Percentiles rank a stretch among this genome's conserved stretches.
phyloP scores from a whole-genome alignment of 345 rosid genomes.

The Sisymbrium altissimum region DNA sequence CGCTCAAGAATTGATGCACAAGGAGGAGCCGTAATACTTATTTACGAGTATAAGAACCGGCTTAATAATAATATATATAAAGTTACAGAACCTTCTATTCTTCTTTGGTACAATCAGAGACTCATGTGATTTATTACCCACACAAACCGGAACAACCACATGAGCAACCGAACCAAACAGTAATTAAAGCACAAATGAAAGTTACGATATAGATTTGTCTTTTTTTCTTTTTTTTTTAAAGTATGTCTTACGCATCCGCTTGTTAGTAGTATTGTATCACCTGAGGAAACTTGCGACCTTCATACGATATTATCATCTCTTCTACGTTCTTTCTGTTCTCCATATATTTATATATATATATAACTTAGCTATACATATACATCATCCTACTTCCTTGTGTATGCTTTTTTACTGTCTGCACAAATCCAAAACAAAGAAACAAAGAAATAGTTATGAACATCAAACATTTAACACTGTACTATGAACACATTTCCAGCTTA shows the following conservation, averaged over 20 bases:
- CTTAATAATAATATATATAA: neutral
- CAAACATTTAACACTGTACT: neutral
- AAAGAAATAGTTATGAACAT: neutral
- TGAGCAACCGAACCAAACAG: constrained; percentile 17
- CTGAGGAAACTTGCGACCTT: constrained; percentile 33
- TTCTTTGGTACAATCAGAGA: constrained; percentile 14
- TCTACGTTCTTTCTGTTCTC: constrained; percentile 28
- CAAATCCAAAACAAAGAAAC: neutral
- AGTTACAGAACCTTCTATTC: neutral
- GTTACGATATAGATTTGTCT: neutral
- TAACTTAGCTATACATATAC: constrained; percentile 47
- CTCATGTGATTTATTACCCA: constrained; percentile 8
- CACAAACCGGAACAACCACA: constrained; percentile 25
- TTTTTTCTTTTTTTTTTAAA: neutral
- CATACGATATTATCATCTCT: constrained; percentile 21
- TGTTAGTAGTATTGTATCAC: constrained; percentile 39
- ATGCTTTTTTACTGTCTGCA: constrained; percentile 69
- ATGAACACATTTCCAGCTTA: neutral
- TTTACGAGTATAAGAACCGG: neutral
- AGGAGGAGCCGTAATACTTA: neutral
- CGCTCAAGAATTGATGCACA: neutral
- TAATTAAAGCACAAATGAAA: neutral
- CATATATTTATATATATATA: constrained; percentile 21
- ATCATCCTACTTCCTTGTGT: constrained; percentile 51
- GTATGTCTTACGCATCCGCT: constrained; percentile 18